Percentiles rank a stretch among this genome's conserved stretches.
phyloP scores from a whole-genome alignment of 768 basidiomycete species.

The Peribolospora baueri region DNA sequence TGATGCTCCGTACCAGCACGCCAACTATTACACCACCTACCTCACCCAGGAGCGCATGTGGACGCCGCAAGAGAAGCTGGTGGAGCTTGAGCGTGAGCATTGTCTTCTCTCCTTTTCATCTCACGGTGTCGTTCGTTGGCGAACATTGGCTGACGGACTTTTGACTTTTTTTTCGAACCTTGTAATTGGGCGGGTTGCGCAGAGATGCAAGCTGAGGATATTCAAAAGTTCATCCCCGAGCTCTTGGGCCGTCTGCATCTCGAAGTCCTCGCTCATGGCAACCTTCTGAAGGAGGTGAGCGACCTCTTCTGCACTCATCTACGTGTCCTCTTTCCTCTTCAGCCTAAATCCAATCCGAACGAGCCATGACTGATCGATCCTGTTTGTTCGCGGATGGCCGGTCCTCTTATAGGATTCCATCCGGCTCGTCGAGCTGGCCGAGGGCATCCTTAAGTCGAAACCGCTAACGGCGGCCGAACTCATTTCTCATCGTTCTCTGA shows the following conservation, averaged over 20 bases:
- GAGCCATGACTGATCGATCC: not conserved
- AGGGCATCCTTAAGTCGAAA: slow-evolving; percentile 35
- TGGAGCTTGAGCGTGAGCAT: slow-evolving; percentile 46
- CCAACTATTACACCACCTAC: slow-evolving; percentile 50
- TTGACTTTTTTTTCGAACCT: not conserved
- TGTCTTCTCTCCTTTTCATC: not conserved
- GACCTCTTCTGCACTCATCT: not conserved
- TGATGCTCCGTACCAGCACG: slow-evolving; percentile 53
- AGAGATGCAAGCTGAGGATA: slow-evolving; percentile 36
- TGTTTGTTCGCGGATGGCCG: too few relatives aligned
- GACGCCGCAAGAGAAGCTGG: slow-evolving; percentile 50
- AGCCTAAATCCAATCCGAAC: not conserved
- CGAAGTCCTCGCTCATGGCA: slow-evolving; percentile 55
- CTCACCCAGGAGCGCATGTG: slow-evolving; percentile 46
- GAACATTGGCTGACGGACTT: not conserved
- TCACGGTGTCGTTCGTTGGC: not conserved
- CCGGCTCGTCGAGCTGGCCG: slow-evolving; percentile 42
- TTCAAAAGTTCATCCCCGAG: slow-evolving; percentile 35
- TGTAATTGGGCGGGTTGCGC: not conserved
- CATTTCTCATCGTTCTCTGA: slow-evolving; percentile 28
- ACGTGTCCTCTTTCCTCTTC: not conserved
- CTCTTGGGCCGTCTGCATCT: slow-evolving; percentile 43
- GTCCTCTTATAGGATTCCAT: slow-evolving; percentile 41
- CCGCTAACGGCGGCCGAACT: slow-evolving; percentile 34
- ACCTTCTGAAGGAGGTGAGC: slow-evolving; percentile 56